These are phyloP conservation scores for Globisporangium solare DNA, from an alignment of 352 stramenopile genomes.

Conservation along the genomic window DNA sequence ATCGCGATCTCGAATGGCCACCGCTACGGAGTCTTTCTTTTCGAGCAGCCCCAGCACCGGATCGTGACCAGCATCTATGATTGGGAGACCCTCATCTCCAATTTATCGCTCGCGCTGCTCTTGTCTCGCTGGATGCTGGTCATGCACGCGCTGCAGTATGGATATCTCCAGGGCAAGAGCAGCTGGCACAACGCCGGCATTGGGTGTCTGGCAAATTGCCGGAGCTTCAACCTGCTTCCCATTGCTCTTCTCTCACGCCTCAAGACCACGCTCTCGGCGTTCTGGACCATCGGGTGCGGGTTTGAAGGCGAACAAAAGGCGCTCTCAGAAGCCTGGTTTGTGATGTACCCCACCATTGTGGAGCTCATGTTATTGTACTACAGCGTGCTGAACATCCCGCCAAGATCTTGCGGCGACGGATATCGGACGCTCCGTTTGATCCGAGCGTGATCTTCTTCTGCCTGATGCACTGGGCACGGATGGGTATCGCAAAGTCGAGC, in stretches of 20 bases:
- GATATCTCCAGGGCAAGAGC: slow-evolving; percentile 17
- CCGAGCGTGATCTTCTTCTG: slow-evolving; percentile 7
- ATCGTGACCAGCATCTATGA: slow-evolving; percentile 29
- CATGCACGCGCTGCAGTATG: slow-evolving; percentile 33
- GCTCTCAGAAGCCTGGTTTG: slow-evolving; percentile 10
- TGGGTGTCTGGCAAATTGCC: slow-evolving; percentile 29
- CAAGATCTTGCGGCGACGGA: slow-evolving; percentile 1
- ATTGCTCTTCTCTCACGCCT: slow-evolving; percentile 37
- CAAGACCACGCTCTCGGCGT: slow-evolving; percentile 33
- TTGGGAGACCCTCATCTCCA: slow-evolving; percentile 42
- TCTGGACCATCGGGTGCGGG: slow-evolving; percentile 29
- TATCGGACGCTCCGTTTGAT: slow-evolving; percentile 1
- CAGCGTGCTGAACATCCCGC: slow-evolving; percentile 7
- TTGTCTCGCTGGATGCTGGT: slow-evolving; percentile 37
- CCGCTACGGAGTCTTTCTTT: slow-evolving; percentile 35
- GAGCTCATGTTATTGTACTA: slow-evolving; percentile 11
- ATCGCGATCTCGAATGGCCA: slow-evolving; percentile 24
- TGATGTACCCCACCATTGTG: slow-evolving; percentile 7
- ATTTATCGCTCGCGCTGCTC: slow-evolving; percentile 29
- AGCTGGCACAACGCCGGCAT: slow-evolving; percentile 28
- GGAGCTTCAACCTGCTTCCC: slow-evolving; percentile 37
- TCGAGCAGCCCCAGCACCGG: slow-evolving; percentile 7
- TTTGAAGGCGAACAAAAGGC: not conserved
- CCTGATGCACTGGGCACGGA: slow-evolving; percentile 3
- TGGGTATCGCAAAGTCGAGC: not conserved